Evolutionary conservation across 129 eudicot species (phyloP).

Genomic region (Tanacetum coccineum): DNA sequence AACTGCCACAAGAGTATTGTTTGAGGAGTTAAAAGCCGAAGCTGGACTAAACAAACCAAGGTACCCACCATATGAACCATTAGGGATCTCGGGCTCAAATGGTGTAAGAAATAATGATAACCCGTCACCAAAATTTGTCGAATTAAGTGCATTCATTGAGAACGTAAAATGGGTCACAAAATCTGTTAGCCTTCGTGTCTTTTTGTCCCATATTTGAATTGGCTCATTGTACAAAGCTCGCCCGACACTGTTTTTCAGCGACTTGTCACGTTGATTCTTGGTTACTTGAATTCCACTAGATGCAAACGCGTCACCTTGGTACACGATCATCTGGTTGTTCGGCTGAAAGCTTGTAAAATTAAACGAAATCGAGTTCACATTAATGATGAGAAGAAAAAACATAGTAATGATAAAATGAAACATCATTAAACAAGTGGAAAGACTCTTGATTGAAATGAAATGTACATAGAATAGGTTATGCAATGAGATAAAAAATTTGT

Average conservation of each 20-base stretch:
- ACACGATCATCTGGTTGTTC: constrained; percentile 27
- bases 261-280: constrained; percentile 28
- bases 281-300: constrained; percentile 41
- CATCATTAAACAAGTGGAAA: constrained; percentile 6
- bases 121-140: constrained; percentile 33
- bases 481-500: constrained; percentile 16
- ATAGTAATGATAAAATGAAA: constrained; percentile 12
- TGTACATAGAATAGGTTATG: constrained; percentile 1
- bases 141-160: constrained; percentile 35
- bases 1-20: constrained; percentile 34
- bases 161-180: constrained; percentile 41
- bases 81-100: constrained; percentile 26
- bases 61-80: constrained; percentile 34
- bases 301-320: constrained; percentile 47
- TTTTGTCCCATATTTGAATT: constrained; percentile 36
- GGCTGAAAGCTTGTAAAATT: constrained; percentile 36
- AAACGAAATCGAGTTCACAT: constrained; percentile 28
- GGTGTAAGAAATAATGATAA: constrained; percentile 44
- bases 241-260: constrained; percentile 33
- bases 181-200: constrained; percentile 26
- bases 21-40: constrained; percentile 20
- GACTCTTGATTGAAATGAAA: constrained; percentile 11
- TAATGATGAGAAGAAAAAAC: constrained; percentile 8
- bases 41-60: constrained; percentile 31
- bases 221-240: constrained; percentile 30